phyloP scores from a whole-genome alignment of 345 rosid genomes.

The Euclidium syriacum region DNA sequence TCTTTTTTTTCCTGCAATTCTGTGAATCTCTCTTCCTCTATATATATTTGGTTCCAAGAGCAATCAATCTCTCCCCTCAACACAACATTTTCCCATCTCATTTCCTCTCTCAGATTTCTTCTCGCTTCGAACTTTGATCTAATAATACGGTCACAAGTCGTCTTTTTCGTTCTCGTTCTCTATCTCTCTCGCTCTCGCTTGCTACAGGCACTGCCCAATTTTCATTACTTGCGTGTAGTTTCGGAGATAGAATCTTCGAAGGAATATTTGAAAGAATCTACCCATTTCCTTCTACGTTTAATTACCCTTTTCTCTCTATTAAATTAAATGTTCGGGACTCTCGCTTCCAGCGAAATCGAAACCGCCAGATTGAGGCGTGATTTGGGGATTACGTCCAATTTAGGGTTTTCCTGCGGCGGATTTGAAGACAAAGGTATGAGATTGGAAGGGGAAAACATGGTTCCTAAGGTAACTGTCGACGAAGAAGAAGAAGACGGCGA shows the following conservation, averaged over 20 bases:
- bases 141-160: background rate
- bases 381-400: conserved; percentile 32
- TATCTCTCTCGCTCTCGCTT: background rate
- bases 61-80: conserved; percentile 2
- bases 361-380: conserved; percentile 26
- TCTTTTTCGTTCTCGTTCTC: conserved; percentile 7
- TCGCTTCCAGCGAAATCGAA: conserved; percentile 25
- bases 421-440: conserved; percentile 39
- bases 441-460: conserved; percentile 41
- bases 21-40: background rate
- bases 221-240: background rate
- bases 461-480: conserved; percentile 15
- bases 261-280: conserved; percentile 26
- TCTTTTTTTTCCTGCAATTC: background rate
- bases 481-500: conserved; percentile 26
- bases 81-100: background rate
- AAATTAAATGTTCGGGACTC: conserved; percentile 19
- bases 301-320: background rate
- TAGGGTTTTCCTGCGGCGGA: conserved; percentile 32
- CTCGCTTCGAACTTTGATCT: background rate
- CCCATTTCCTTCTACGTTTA: background rate
- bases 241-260: conserved; percentile 23
- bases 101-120: conserved; percentile 14
- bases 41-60: conserved; percentile 17
- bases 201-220: conserved; percentile 1